Conservation (phyloP, 1,284 basidiomycete genomes). For the Termitomyces sp. region DNA sequence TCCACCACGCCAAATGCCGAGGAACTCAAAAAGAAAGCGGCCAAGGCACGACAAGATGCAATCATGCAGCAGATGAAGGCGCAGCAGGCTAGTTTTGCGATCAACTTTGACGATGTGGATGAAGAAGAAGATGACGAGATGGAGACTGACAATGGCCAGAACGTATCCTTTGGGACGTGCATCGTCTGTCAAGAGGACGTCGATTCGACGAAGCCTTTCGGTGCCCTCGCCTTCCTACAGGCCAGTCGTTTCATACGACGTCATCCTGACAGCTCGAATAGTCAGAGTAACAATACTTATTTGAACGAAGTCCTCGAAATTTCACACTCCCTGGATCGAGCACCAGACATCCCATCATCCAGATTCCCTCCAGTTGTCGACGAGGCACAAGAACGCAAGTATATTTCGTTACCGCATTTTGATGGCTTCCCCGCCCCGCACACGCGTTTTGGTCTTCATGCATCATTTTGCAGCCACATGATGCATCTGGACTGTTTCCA, state of each 20-base stretch:
- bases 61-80: constrained; percentile 93
- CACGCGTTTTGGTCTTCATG: constrained; percentile 81
- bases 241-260: constrained; percentile 82
- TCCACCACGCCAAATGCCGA: constrained; percentile 46
- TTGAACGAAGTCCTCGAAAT: constrained; percentile 73
- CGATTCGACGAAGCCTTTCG: constrained; percentile 71
- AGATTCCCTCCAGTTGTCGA: constrained; percentile 53
- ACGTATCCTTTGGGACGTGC: constrained; percentile 80
- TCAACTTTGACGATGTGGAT: constrained; percentile 67
- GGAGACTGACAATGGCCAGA: constrained; percentile 38
- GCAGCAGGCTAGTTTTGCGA: constrained; percentile 81
- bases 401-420: constrained; percentile 47
- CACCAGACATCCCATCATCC: constrained; percentile 20
- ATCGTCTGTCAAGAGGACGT: constrained; percentile 98
- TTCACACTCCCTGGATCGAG: constrained; percentile 64
- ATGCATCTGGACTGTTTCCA: constrained; percentile 98
- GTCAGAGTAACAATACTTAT: constrained; percentile 46
- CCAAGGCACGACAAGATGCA: constrained; percentile 80
- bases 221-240: constrained; percentile 87
- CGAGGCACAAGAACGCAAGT: constrained; percentile 45
- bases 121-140: constrained; percentile 59
- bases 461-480: constrained; percentile 92
- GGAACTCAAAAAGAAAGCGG: constrained; percentile 72
- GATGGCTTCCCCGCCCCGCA: constrained; percentile 71
- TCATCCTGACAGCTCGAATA: constrained; percentile 70